These are phyloP conservation scores for Cicer judaicum DNA, from an alignment of 306 rosid genomes.

Conservation along the genomic window DNA sequence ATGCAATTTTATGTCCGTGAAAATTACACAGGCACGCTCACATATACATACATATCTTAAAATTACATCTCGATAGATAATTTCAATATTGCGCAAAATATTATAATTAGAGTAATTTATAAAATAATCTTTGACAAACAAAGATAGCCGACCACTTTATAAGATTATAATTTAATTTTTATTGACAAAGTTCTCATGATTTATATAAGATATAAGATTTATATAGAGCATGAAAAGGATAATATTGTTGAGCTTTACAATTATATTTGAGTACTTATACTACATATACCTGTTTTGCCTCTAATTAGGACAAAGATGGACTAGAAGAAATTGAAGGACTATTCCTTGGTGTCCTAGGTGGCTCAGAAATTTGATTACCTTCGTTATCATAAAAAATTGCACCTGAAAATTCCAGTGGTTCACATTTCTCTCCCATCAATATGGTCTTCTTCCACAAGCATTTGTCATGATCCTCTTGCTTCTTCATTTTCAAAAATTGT, in stretches of 20 bases:
- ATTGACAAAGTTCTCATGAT: not conserved
- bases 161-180: not conserved
- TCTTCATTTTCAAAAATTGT: not conserved
- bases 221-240: not conserved
- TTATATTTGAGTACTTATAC: not conserved
- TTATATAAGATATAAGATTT: not conserved
- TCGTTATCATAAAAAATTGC: constrained; percentile 49
- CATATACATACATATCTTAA: no score
- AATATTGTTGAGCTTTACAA: not conserved
- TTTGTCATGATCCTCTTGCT: constrained; percentile 25
- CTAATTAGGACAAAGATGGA: not conserved
- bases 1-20: no score
- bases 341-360: constrained; percentile 50
- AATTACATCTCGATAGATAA: no score
- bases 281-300: not conserved
- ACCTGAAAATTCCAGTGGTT: constrained; percentile 55
- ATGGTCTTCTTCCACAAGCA: constrained; percentile 59
- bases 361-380: constrained; percentile 50
- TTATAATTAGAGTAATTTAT: no score
- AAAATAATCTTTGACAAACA: no score
- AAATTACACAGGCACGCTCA: no score
- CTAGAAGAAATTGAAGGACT: not conserved
- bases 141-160: not conserved
- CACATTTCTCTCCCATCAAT: constrained; percentile 59
- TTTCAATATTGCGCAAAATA: no score